These are phyloP conservation scores for Komagataella phaffii DNA, from an alignment of 805 yeast genomes.

Conservation along the genomic window DNA sequence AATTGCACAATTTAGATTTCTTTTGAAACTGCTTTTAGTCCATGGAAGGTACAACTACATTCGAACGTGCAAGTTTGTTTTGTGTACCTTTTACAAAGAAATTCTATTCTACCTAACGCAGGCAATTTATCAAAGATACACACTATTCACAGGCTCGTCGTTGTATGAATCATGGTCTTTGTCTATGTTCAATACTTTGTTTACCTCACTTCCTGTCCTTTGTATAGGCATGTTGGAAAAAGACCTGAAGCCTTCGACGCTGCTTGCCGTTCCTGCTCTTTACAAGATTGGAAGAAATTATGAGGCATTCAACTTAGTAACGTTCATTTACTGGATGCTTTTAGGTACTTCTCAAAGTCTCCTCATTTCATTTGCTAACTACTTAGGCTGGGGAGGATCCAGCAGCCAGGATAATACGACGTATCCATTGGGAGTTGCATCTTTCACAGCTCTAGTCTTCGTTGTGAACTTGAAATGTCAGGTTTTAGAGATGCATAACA, in stretches of 20 bases:
- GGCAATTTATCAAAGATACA: constrained; percentile 71
- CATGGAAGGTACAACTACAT: constrained; percentile 95
- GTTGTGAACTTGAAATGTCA: constrained; percentile 71
- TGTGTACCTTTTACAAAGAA: constrained; percentile 93
- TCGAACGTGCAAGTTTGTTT: constrained; percentile 80
- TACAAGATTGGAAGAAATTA: constrained; percentile 66
- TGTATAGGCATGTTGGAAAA: constrained; percentile 93
- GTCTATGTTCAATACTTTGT: constrained; percentile 92
- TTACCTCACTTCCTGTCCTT: constrained; percentile 84
- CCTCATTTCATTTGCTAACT: constrained; percentile 52
- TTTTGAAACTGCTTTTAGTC: constrained; percentile 72
- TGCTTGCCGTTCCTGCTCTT: constrained; percentile 84
- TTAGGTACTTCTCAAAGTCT: constrained; percentile 65
- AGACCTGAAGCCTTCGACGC: constrained; percentile 78
- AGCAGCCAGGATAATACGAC: constrained; percentile 63
- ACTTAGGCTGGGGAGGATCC: constrained; percentile 57
- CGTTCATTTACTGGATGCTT: constrained; percentile 69
- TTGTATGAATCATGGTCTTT: constrained; percentile 92
- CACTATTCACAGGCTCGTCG: constrained; percentile 87
- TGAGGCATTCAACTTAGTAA: constrained; percentile 55
- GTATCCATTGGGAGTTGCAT: constrained; percentile 69
- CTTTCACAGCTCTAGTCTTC: constrained; percentile 59
- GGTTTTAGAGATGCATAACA: constrained; percentile 65
- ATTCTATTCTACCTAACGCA: constrained; percentile 82
- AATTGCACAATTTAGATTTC: constrained; percentile 83